A percentile compares a stretch with the other conserved stretches of the same genome.
phyloP scores from a whole-genome alignment of 2,329 filamentous ascomycete species.

The Chrysoporthe deuterocubensis region DNA sequence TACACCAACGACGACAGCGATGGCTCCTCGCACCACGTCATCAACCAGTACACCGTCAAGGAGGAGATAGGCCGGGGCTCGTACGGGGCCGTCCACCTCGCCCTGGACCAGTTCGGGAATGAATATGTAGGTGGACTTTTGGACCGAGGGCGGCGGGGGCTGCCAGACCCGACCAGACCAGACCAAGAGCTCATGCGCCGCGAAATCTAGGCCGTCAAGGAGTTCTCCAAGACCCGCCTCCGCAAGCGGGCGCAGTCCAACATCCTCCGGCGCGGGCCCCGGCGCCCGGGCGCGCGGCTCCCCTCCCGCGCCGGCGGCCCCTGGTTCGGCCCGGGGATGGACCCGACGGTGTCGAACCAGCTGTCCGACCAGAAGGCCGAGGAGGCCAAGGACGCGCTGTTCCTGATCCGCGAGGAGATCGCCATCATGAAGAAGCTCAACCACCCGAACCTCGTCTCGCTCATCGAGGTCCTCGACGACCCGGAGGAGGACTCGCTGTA shows the following conservation, averaged over 20 bases:
- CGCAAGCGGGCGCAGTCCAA: slow-evolving; percentile 90
- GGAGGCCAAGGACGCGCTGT: slow-evolving; percentile 73
- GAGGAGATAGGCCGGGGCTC: slow-evolving; percentile 97
- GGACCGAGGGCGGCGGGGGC: neutral
- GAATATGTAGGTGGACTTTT: slow-evolving; percentile 75
- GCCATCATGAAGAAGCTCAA: slow-evolving; percentile 99
- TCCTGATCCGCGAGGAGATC: slow-evolving; percentile 92
- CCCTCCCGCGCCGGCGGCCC: slow-evolving; percentile 33
- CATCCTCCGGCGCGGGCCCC: slow-evolving; percentile 65
- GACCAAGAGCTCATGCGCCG: slow-evolving; percentile 19
- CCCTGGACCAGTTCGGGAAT: slow-evolving; percentile 84
- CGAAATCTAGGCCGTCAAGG: slow-evolving; percentile 78
- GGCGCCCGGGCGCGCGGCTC: slow-evolving; percentile 42
- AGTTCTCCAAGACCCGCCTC: slow-evolving; percentile 92
- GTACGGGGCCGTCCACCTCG: slow-evolving; percentile 90
- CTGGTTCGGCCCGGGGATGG: slow-evolving; percentile 32
- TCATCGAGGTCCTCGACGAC: slow-evolving; percentile 95
- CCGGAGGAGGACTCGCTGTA: slow-evolving; percentile 94
- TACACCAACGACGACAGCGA: slow-evolving; percentile 86
- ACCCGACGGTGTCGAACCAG: slow-evolving; percentile 30
- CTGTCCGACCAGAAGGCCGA: slow-evolving; percentile 51
- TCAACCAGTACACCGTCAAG: slow-evolving; percentile 94
- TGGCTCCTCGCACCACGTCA: slow-evolving; percentile 78
- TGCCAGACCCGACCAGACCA: neutral
- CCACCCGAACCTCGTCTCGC: slow-evolving; percentile 88